These are phyloP conservation scores for Coemansia sp. DNA, from an alignment of 371 early-diverging fungal species.

Conservation along the genomic window DNA sequence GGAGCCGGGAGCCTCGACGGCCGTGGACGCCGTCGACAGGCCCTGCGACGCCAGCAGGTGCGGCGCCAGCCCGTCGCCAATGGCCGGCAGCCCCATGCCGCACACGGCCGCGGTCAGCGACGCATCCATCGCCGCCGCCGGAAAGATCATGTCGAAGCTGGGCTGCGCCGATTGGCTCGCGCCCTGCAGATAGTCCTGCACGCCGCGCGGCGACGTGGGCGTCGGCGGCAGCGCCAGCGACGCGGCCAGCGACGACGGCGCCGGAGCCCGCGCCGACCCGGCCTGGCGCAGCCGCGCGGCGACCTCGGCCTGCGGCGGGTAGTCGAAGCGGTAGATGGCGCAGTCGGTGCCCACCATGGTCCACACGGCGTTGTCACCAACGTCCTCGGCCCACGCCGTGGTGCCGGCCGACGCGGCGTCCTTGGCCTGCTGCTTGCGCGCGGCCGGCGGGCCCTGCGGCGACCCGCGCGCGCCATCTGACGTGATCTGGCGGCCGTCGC, in stretches of 20 bases:
- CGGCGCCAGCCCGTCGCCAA: constrained; percentile 12
- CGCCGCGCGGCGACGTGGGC: constrained; percentile 33
- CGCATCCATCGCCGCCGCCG: constrained; percentile 19
- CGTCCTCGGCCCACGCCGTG: constrained; percentile 77
- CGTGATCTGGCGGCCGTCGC: constrained; percentile 55
- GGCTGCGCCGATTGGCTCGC: constrained; percentile 10
- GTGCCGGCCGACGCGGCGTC: constrained; percentile 33
- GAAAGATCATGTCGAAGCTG: constrained; percentile 42
- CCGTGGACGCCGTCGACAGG: neutral
- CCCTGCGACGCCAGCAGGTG: constrained; percentile 16
- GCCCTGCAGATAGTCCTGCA: constrained; percentile 26
- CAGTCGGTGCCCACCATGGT: constrained; percentile 85
- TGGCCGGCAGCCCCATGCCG: constrained; percentile 22
- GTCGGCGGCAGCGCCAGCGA: constrained; percentile 39
- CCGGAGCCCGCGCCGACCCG: too few species aligned
- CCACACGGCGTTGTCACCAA: constrained; percentile 85
- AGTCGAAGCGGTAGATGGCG: constrained; percentile 72
- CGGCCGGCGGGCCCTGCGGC: too few species aligned
- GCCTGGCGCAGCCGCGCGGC: constrained; percentile 37
- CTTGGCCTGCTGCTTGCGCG: constrained; percentile 32
- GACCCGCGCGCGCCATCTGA: constrained; percentile 15
- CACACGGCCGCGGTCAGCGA: constrained; percentile 39
- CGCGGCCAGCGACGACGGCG: constrained; percentile 28
- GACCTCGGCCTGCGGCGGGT: constrained; percentile 50
- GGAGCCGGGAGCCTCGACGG: neutral